A percentile compares a stretch with the other conserved stretches of the same genome.
Evolutionary conservation across 805 yeast genomes (phyloP).

Genomic region (Pichia paraexigua): DNA sequence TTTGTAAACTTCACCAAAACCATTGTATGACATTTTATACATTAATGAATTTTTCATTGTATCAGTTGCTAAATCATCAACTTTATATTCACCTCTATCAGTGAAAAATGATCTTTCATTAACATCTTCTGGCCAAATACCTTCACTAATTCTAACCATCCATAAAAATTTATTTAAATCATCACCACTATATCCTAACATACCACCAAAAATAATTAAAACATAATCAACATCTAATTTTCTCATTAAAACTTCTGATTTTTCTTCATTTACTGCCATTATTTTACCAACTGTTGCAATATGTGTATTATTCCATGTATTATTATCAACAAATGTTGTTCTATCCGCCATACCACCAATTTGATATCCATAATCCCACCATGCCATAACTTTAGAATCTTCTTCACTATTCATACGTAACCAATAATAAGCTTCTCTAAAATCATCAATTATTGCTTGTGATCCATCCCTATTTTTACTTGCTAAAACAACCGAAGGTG

Average conservation of each 20-base stretch:
- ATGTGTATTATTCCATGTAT: conserved; percentile 99
- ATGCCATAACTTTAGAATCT: conserved; percentile 92
- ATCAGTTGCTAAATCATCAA: conserved; percentile 72
- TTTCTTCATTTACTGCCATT: conserved; percentile 84
- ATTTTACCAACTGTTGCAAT: conserved; percentile 99
- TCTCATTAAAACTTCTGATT: conserved; percentile 78
- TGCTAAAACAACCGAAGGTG: conserved; percentile 94
- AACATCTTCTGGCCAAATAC: conserved; percentile 99
- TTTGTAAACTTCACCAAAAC: conserved; percentile 65
- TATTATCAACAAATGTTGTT: conserved; percentile 95
- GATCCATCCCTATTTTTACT: conserved; percentile 81
- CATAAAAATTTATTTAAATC: conserved; percentile 94
- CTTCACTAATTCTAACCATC: conserved; percentile 99
- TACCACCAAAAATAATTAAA: conserved; percentile 87
- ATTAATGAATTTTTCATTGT: conserved; percentile 85
- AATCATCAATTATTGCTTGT: conserved; percentile 82
- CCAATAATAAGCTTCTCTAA: conserved; percentile 99
- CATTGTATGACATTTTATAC: conserved; percentile 91
- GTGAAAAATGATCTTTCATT: conserved; percentile 80
- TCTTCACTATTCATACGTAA: conserved; percentile 95
- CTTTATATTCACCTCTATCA: conserved; percentile 76
- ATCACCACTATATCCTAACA: conserved; percentile 90
- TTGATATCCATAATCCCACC: conserved; percentile 99
- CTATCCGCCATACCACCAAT: conserved; percentile 99
- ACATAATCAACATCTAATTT: conserved; percentile 95